Evolutionary conservation across 2,329 filamentous ascomycete genomes (phyloP), one percentile per base, ranked within the genome.

Genomic region (Scedosporium minutisporum): DNA sequence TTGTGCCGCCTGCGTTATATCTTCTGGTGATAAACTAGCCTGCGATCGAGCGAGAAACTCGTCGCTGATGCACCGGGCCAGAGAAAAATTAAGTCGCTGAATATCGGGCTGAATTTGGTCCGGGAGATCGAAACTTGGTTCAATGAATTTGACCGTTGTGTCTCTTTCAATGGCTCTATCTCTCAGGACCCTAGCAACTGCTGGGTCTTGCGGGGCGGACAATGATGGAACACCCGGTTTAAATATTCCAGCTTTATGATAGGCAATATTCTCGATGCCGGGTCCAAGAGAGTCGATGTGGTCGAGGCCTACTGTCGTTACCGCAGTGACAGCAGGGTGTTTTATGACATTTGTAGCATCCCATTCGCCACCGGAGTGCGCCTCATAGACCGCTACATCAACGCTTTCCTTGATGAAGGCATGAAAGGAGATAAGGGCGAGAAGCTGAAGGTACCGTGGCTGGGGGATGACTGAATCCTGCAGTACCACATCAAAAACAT

Each of bases 191-290:
- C 70, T 63, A 48, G 65, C 9, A 4, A 69, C 66, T 21, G 6
- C 60, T 2, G 9, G 3, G 2, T 23, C 46, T 65, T 80, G 77
- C 0, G 62, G 57, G 0, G 74, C 72, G 0, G 75, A 74, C 60
- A 79, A 77, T 6, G 77, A 75, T 53, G 69, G 70, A 1, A 72
- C 65, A 1, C 72, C 73, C 5, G 63, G 9, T 65, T 81, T 82
- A 65, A 81, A 74, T 14, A 82, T 80, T 0, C 80, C 80, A 9
- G 77, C 72, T 67, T 82, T 82, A 65, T 82, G 77, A 79, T 78
- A 81, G 3, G 79, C 77, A 63, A 82, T 79, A 63, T 77, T 72
- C 25, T 78, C 74, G 42, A 82, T 72, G 0, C 74, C 77, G 7
- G 72, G 69, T 2, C 80, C 80, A 1, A 82, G 71, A 27, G 72